phyloP scores from a whole-genome alignment of 257 asterid species.

The Scutellaria galericulata region DNA sequence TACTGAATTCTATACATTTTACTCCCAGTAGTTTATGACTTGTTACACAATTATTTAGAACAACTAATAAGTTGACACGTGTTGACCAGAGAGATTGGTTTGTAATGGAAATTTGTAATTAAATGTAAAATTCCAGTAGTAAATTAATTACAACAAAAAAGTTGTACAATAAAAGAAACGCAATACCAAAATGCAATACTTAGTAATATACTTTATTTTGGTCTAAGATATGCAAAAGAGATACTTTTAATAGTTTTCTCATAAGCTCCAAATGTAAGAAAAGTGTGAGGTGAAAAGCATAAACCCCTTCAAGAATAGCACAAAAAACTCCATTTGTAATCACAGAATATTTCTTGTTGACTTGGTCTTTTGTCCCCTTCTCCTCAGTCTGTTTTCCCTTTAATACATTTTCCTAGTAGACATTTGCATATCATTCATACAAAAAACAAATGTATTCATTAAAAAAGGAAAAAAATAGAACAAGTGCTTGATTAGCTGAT shows the following conservation, averaged over 20 bases:
- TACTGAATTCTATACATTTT: too few species aligned
- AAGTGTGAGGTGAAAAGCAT: neutral
- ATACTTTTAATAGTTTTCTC: neutral
- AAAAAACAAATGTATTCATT: conserved; percentile 19
- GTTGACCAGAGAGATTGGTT: too few species aligned
- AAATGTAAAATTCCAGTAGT: too few species aligned
- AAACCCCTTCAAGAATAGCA: neutral
- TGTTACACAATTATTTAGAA: too few species aligned
- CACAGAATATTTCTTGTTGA: conserved; percentile 32
- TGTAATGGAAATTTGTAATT: too few species aligned
- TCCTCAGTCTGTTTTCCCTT: conserved; percentile 24
- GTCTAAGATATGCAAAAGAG: neutral
- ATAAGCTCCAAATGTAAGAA: conserved; percentile 21
- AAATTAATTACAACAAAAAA: too few species aligned
- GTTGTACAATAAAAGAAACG: too few species aligned
- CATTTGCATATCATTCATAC: conserved; percentile 34
- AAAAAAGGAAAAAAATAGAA: neutral
- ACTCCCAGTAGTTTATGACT: too few species aligned
- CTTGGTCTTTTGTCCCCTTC: conserved; percentile 44
- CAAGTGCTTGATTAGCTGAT: conserved; percentile 41
- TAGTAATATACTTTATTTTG: neutral
- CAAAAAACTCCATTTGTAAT: conserved; percentile 7
- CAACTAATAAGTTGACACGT: too few species aligned
- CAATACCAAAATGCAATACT: too few species aligned
- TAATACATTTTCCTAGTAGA: conserved; percentile 36